Conservation (phyloP, 2,329 filamentous ascomycete genomes). For the Aspergillus tubingensis region DNA sequence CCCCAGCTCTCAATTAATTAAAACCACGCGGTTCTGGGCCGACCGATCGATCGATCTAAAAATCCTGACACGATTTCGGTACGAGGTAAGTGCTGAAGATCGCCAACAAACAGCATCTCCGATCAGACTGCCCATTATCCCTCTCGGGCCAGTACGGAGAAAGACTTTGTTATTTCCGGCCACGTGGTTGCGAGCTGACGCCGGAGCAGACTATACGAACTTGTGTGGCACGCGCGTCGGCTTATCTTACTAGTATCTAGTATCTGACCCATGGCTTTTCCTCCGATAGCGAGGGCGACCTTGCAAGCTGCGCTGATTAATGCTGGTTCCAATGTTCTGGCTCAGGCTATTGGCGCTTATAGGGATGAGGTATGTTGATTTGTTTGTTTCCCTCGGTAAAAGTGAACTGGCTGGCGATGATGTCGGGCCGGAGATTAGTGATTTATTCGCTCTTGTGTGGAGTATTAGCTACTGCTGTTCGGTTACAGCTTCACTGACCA, state of each 20-base stretch:
- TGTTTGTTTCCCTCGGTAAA: conserved; percentile 16
- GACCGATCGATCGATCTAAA: neutral
- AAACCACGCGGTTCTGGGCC: neutral
- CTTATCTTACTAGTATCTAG: neutral
- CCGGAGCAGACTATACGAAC: neutral
- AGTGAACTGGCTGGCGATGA: neutral
- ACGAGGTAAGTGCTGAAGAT: neutral
- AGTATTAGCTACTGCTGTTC: neutral
- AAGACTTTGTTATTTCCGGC: neutral
- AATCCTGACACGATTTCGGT: neutral
- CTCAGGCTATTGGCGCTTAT: conserved; percentile 57
- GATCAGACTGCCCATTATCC: neutral
- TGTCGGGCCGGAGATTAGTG: neutral
- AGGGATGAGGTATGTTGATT: conserved; percentile 42
- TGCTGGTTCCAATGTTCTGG: conserved; percentile 56
- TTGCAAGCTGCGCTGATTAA: conserved; percentile 57
- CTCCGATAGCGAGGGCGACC: conserved; percentile 56
- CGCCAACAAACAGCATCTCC: neutral
- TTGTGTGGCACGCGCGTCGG: neutral
- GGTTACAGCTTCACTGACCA: neutral
- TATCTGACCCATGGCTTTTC: conserved; percentile 30
- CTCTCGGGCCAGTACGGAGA: neutral
- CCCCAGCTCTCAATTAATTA: neutral
- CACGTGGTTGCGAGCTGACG: conserved; percentile 1
- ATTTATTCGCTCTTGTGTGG: too few relatives aligned